phyloP scores from a whole-genome alignment of 768 basidiomycete genomes.

The Pleurotus eryngii region DNA sequence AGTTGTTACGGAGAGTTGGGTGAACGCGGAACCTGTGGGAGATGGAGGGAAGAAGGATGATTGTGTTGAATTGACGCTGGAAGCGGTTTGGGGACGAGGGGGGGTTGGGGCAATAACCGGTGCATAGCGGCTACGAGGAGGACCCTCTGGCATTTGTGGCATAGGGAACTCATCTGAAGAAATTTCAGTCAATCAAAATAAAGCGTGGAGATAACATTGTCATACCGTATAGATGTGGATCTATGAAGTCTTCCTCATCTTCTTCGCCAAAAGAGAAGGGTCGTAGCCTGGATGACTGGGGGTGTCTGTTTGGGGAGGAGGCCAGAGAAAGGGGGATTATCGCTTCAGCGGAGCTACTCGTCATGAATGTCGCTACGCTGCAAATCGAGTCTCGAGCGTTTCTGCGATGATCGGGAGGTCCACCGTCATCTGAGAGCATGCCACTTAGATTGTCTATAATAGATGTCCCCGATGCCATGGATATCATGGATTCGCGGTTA shows the following conservation, averaged over 20 bases:
- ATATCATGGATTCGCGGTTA: conserved; percentile 3
- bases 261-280: conserved; percentile 40
- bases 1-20: conserved; percentile 23
- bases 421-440: conserved; percentile 1
- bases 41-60: conserved; percentile 15
- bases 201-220: conserved; percentile 2
- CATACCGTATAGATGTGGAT: conserved; percentile 32
- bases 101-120: neutral
- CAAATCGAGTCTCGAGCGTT: conserved; percentile 33
- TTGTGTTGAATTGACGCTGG: conserved; percentile 14
- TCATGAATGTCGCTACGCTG: conserved; percentile 57
- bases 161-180: conserved; percentile 36
- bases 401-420: neutral
- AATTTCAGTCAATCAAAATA: conserved; percentile 6
- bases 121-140: neutral
- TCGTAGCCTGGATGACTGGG: conserved; percentile 25
- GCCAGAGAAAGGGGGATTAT: conserved; percentile 39
- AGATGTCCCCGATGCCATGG: conserved; percentile 1
- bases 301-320: neutral
- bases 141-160: neutral
- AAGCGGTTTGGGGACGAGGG: conserved; percentile 27
- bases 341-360: conserved; percentile 56
- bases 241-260: conserved; percentile 31
- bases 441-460: conserved; percentile 5
- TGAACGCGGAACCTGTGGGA: conserved; percentile 20